These are phyloP conservation scores for Malus hybrid DNA, from an alignment of 331 rosid genomes.

Conservation along the genomic window DNA sequence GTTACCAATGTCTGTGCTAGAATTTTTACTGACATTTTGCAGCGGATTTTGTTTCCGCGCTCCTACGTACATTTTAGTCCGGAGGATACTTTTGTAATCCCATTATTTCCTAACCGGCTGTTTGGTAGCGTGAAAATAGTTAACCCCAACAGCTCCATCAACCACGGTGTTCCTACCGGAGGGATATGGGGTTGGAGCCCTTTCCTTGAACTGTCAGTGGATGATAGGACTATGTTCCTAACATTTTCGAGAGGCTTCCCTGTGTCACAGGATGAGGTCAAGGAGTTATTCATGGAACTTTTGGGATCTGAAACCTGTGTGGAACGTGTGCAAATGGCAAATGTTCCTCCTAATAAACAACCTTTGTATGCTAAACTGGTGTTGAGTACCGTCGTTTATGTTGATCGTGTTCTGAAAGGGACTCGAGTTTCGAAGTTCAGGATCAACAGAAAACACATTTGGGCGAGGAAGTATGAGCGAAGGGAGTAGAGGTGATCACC, in stretches of 20 bases:
- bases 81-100: constrained; percentile 11
- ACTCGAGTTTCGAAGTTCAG: constrained; percentile 29
- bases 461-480: constrained; percentile 62
- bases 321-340: constrained; percentile 34
- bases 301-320: constrained; percentile 34
- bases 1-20: constrained; percentile 38
- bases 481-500: constrained; percentile 19
- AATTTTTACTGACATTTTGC: constrained; percentile 49
- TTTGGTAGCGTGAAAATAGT: constrained; percentile 29
- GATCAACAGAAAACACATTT: constrained; percentile 48
- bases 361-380: constrained; percentile 52
- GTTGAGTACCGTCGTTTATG: constrained; percentile 16
- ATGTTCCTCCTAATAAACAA: constrained; percentile 17
- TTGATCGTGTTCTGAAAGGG: constrained; percentile 44
- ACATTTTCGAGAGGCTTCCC: constrained; percentile 66
- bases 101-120: constrained; percentile 49
- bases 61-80: neutral
- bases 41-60: constrained; percentile 1
- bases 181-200: constrained; percentile 30
- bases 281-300: constrained; percentile 3
- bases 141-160: neutral
- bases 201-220: constrained; percentile 4
- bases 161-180: neutral
- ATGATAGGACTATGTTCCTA: constrained; percentile 51
- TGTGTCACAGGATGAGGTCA: constrained; percentile 36